Evolutionary conservation across 2,329 filamentous ascomycete species (phyloP).

Genomic region (Zymoseptoria brevis): DNA sequence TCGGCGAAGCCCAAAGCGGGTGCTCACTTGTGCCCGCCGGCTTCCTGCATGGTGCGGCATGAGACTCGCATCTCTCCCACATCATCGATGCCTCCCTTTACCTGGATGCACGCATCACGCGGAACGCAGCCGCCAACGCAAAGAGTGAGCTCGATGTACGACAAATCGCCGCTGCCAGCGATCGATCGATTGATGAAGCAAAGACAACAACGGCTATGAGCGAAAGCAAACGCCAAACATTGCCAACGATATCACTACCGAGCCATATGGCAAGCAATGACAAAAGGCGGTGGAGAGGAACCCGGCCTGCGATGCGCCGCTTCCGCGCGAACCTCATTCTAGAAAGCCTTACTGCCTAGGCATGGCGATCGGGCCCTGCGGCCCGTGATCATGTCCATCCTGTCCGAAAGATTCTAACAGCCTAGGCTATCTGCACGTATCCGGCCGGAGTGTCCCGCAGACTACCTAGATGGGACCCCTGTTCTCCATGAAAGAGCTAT

Average conservation of each 20-base stretch:
- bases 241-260: conserved; percentile 7
- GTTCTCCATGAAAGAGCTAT: not conserved
- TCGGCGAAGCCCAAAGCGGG: conserved; percentile 7
- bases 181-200: not conserved
- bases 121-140: not conserved
- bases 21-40: conserved; percentile 6
- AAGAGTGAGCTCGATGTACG: not conserved
- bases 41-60: conserved; percentile 13
- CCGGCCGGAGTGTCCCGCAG: conserved; percentile 12
- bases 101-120: not conserved
- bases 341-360: conserved; percentile 15
- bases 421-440: conserved; percentile 8
- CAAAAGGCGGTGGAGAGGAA: conserved; percentile 10
- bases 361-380: conserved; percentile 5
- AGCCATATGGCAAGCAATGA: conserved; percentile 12
- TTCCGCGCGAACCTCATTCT: conserved; percentile 16
- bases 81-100: not conserved
- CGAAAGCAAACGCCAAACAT: conserved; percentile 17
- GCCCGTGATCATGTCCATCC: not conserved
- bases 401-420: conserved; percentile 3
- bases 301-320: conserved; percentile 10
- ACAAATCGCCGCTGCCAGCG: not conserved
- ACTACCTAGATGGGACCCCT: not conserved
- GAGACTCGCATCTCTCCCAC: not conserved
- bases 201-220: not conserved